Base-by-base conservation (phyloP, 345 rosid species). In the Arabidopsis suecica region DNA sequence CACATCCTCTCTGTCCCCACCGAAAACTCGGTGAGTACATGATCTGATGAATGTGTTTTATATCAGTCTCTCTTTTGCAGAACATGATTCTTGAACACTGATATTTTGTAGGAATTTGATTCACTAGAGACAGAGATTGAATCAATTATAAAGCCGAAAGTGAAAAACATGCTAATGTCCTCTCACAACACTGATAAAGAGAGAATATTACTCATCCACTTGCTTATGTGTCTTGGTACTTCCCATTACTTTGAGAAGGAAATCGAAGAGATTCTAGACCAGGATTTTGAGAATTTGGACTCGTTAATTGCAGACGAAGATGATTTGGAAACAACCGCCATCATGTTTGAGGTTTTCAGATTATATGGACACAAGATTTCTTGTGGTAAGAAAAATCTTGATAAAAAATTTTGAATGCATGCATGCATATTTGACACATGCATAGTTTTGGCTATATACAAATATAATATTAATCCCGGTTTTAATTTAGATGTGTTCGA, bases 311-410 rank as follows among this genome's bases (percentile, higher is more conserved):
- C 16, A 3, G 9, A 18, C 0, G 58, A 49, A 65, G 33, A 49
- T 49, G 45, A 49, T 34, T 5, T 65, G 45, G 70, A 65, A 20
- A 48, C 33, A 6, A 20, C 11, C 0, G 32, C 70, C 1, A 49
- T 65, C 69, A 47, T 47, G 56, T 65, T 65, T 65, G 69, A 47
- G 12, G 69, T 64, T 32, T 65, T 65, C 32, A 65, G 69, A 47
- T 14, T 65, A 47, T 65, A 47, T 9, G 56, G 42, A 10, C 69
- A 65, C 16, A 5, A 65, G 4, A 18, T 65, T 8, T 16, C 69
- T 5, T 45, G 55, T 4, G 55, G 55, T 64, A 64, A 44, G 22
- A 20, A 20, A 20, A 0, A 20, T 20, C 1, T 20, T 20, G 22
- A 20, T n/a, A n/a, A n/a, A n/a, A n/a, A 0, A 20, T 20, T 20